These are phyloP conservation scores for Phytophthora palmivora DNA, from an alignment of 352 stramenopile species.

Conservation along the genomic window DNA sequence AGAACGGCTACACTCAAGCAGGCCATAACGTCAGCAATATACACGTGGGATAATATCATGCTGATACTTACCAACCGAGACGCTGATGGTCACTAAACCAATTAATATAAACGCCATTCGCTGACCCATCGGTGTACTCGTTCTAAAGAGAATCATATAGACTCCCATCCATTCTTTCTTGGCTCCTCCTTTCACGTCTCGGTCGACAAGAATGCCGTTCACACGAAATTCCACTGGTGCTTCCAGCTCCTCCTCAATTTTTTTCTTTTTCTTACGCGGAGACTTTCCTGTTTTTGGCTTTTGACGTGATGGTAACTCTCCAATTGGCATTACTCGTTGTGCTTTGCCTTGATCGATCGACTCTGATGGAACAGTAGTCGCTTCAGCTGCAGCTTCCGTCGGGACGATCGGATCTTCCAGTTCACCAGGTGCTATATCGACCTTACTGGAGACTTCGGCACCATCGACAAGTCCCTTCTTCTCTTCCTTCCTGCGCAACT, in stretches of 20 bases:
- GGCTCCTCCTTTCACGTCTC: slow-evolving; percentile 65
- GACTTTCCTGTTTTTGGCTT: slow-evolving; percentile 31
- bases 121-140: slow-evolving; percentile 72
- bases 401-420: slow-evolving; percentile 12
- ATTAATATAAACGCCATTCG: slow-evolving; percentile 70
- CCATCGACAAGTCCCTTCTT: slow-evolving; percentile 37
- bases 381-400: slow-evolving; percentile 9
- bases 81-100: slow-evolving; percentile 73
- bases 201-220: slow-evolving; percentile 75
- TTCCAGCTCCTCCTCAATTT: slow-evolving; percentile 30
- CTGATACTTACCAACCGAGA: slow-evolving; percentile 55
- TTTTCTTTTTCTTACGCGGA: slow-evolving; percentile 40
- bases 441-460: slow-evolving; percentile 26
- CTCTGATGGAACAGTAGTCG: not conserved
- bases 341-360: slow-evolving; percentile 14
- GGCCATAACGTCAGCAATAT: slow-evolving; percentile 3
- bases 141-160: slow-evolving; percentile 81
- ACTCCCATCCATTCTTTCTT: slow-evolving; percentile 71
- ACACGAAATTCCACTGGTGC: slow-evolving; percentile 55
- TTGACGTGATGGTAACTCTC: slow-evolving; percentile 30
- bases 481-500: slow-evolving; percentile 37
- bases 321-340: slow-evolving; percentile 33
- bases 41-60: not conserved
- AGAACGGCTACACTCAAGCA: slow-evolving; percentile 52
- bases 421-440: slow-evolving; percentile 20